Evolutionary conservation across 2,329 filamentous ascomycete genomes (phyloP).

Genomic region (Colletotrichum lupini): DNA sequence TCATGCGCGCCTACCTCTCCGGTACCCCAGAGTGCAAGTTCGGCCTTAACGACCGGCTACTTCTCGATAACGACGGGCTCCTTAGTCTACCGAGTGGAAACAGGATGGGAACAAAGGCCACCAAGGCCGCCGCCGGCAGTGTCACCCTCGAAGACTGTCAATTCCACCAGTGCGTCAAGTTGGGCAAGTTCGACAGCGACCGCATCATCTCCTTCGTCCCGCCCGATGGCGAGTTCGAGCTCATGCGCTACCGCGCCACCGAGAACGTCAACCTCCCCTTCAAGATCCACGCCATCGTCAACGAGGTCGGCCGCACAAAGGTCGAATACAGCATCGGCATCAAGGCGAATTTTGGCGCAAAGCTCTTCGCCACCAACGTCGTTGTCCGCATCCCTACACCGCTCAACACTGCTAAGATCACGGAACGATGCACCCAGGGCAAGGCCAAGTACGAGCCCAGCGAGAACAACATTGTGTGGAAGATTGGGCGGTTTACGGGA

Average conservation of each 20-base stretch:
- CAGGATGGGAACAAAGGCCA: conserved; percentile 84
- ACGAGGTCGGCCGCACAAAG: conserved; percentile 95
- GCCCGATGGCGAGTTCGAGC: conserved; percentile 96
- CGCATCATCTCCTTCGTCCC: conserved; percentile 97
- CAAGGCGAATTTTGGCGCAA: conserved; percentile 94
- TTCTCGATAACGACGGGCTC: conserved; percentile 83
- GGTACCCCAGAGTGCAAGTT: conserved; percentile 99
- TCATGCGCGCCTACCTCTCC: conserved; percentile 97
- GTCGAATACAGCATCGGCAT: conserved; percentile 99
- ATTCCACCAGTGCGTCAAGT: conserved; percentile 98
- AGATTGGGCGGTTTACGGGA: conserved; percentile 98
- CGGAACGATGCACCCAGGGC: conserved; percentile 91
- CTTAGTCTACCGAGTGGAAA: conserved; percentile 78
- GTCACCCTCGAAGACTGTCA: conserved; percentile 98
- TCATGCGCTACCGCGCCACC: conserved; percentile 98
- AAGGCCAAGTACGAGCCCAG: conserved; percentile 99
- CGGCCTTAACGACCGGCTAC: conserved; percentile 92
- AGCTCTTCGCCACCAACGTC: conserved; percentile 97
- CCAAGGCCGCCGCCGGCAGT: conserved; percentile 92
- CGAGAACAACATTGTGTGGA: conserved; percentile 99
- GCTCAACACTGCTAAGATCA: conserved; percentile 94
- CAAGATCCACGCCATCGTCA: conserved; percentile 98
- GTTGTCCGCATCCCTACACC: conserved; percentile 94
- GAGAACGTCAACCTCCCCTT: conserved; percentile 99
- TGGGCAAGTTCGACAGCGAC: conserved; percentile 96